These are phyloP conservation scores for Ceratocystis diversiconidia DNA, from an alignment of 2,329 filamentous ascomycete species.

Conservation along the genomic window DNA sequence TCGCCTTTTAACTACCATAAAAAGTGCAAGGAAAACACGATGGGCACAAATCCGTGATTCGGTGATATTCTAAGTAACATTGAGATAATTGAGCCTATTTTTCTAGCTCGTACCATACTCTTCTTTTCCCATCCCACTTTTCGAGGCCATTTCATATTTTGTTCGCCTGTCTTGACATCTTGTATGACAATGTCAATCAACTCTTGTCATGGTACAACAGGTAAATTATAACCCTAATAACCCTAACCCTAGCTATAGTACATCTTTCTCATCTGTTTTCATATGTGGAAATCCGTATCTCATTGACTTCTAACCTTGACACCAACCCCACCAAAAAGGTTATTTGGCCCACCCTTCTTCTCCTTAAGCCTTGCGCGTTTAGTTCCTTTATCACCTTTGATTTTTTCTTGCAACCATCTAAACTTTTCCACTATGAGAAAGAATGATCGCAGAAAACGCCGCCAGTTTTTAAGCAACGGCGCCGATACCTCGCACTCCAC, in stretches of 20 bases:
- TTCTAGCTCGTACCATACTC: background rate
- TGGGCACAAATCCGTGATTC: no score
- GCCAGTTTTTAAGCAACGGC: background rate
- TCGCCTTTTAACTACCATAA: background rate
- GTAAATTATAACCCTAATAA: background rate
- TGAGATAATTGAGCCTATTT: background rate
- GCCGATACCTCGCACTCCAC: background rate
- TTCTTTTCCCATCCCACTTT: background rate
- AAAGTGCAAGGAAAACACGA: background rate
- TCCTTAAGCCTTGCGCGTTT: background rate
- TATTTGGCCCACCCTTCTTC: background rate
- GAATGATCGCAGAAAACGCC: background rate
- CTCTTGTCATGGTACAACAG: background rate
- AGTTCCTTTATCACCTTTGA: background rate
- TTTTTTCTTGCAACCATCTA: background rate
- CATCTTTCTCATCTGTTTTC: no score
- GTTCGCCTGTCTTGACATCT: background rate
- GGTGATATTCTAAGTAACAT: no score
- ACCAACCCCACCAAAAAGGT: background rate
- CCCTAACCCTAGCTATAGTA: background rate
- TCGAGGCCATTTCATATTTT: background rate
- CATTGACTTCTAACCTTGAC: background rate
- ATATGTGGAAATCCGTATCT: no score
- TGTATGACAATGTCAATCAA: background rate
- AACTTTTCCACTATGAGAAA: background rate